Evolutionary conservation across 768 basidiomycete species (phyloP).

Genomic region (Leccinum broughii): DNA sequence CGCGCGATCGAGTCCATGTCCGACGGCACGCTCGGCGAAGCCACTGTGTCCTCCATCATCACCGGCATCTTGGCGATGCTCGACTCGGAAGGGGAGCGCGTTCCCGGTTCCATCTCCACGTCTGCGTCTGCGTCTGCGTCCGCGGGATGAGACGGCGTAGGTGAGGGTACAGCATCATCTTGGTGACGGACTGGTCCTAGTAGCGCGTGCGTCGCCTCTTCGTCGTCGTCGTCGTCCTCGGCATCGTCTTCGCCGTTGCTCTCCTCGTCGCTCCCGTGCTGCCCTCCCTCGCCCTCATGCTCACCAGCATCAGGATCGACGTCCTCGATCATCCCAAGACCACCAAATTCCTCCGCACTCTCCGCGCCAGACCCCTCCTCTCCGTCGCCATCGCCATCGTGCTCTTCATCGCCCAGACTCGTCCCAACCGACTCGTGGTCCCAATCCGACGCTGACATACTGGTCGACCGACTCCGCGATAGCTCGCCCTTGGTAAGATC

Average conservation of each 20-base stretch:
- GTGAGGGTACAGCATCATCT: not conserved
- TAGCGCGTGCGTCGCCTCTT: conserved; percentile 29
- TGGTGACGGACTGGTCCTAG: conserved; percentile 16
- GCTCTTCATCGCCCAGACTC: conserved; percentile 25
- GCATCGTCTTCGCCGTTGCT: conserved; percentile 39
- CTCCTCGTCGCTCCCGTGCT: conserved; percentile 40
- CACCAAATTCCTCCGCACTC: conserved; percentile 43
- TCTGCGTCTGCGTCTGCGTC: conserved; percentile 5
- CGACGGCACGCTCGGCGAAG: conserved; percentile 27
- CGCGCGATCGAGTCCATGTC: conserved; percentile 28
- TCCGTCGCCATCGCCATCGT: conserved; percentile 19
- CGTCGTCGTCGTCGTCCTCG: conserved; percentile 33
- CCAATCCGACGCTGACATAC: conserved; percentile 37
- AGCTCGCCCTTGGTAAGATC: conserved; percentile 57
- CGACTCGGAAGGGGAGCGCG: conserved; percentile 14
- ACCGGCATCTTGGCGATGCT: not conserved
- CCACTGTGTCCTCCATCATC: conserved; percentile 17
- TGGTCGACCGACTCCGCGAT: conserved; percentile 59
- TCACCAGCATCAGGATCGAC: not conserved
- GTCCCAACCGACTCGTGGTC: conserved; percentile 17
- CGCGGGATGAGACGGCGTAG: not conserved
- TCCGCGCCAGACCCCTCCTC: conserved; percentile 28
- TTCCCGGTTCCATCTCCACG: conserved; percentile 1
- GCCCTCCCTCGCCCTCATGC: conserved; percentile 14
- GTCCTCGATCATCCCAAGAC: conserved; percentile 23